These are phyloP conservation scores for Herpotrichia juniperi DNA, from an alignment of 2,329 filamentous ascomycete genomes.

Conservation along the genomic window DNA sequence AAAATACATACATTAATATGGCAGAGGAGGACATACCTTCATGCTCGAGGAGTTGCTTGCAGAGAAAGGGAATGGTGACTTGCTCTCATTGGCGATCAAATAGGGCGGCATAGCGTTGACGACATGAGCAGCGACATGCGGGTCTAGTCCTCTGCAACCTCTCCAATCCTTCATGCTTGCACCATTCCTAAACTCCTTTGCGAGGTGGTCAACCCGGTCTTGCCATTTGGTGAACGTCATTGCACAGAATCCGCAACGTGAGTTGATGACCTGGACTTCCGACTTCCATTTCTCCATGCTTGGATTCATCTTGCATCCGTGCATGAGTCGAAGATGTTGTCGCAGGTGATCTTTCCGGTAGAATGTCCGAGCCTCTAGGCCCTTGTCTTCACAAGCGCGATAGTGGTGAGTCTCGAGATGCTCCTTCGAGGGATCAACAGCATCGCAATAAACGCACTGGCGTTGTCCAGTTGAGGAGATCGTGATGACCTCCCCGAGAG, in stretches of 20 bases:
- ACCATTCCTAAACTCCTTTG: slow-evolving; percentile 61
- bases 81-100: slow-evolving; percentile 56
- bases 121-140: slow-evolving; percentile 54
- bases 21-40: slow-evolving; percentile 26
- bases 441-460: slow-evolving; percentile 65
- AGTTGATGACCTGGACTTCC: slow-evolving; percentile 59
- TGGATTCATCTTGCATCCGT: slow-evolving; percentile 65
- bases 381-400: slow-evolving; percentile 70
- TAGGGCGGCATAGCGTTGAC: slow-evolving; percentile 60
- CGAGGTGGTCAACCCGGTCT: slow-evolving; percentile 59
- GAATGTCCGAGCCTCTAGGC: slow-evolving; percentile 66
- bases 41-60: slow-evolving; percentile 46
- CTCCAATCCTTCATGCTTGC: slow-evolving; percentile 61
- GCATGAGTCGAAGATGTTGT: slow-evolving; percentile 66
- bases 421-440: slow-evolving; percentile 58
- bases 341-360: slow-evolving; percentile 68
- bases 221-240: slow-evolving; percentile 57
- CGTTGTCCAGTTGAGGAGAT: slow-evolving; percentile 63
- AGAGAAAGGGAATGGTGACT: slow-evolving; percentile 55
- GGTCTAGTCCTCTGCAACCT: slow-evolving; percentile 60
- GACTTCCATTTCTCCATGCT: slow-evolving; percentile 70
- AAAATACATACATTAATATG: neutral
- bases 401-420: slow-evolving; percentile 68
- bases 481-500: slow-evolving; percentile 61
- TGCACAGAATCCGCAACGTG: slow-evolving; percentile 61